Evolutionary conservation across 179 eudicot genomes (phyloP), one percentile per base, ranked within the genome.

Genomic region (Spinacia oleracea): DNA sequence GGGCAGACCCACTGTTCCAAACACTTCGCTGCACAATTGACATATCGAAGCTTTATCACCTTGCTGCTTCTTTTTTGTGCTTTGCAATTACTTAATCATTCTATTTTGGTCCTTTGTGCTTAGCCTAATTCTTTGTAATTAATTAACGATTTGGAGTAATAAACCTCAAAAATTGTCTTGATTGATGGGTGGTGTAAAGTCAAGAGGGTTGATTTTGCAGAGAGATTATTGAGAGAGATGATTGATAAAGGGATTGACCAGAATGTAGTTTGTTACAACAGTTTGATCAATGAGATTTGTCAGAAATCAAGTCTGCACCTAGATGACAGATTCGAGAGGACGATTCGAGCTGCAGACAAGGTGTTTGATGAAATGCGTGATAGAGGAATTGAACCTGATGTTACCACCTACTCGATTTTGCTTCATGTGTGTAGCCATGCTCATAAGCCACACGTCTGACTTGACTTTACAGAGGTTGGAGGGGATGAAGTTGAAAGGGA

Each of bases 381-480:
- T 56, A 91, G 89, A 85, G 97, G 98, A 51, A 81, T 96, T 34
- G 93, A 93, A 64, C 98, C 98, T 12, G 98, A 96, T 82, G 98
- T 96, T 56, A 89, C 94, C 6, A 96, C 97, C 66, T 90, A 93
- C 83, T 96, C 99, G 0, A 90, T 93, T 67, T 85, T 96, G 76
- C 86, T 96, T 53, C 98, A 96, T 78, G 99, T 96, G 65, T 96
- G 93, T 86, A 93, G 99, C 69, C 86, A 97, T 53, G 97, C 97
- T 0, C 98, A 93, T 85, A 93, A 87, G 81, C 97, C n/a, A n/a
- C n/a, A n/a, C n/a, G n/a, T n/a, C 98, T 1, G 90, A 87, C 12
- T 79, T 93, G 83, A 77, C 87, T 5, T 83, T 96, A 10, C 96
- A 93, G 40, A 89, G 88, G 86, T 81, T 96, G 67, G 80, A 72